Evolutionary conservation across 345 rosid genomes (phyloP), one percentile per base, ranked within the genome.

Genomic region (Lepidium didymum): DNA sequence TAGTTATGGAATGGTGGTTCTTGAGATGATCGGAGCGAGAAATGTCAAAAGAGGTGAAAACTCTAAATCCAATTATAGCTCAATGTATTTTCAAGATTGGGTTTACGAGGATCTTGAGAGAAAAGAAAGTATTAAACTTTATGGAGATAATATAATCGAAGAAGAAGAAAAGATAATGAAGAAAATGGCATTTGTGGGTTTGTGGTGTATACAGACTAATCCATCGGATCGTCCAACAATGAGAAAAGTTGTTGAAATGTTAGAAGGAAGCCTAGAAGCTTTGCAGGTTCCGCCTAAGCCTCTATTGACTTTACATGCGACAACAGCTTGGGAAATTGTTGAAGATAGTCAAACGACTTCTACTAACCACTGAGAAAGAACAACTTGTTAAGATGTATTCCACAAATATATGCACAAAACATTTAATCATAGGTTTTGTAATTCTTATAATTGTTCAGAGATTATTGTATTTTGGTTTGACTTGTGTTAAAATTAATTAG

Each of bases 221-320:
- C 81, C 81, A 42, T 18, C 8, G 5, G 67, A 75, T 9, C 69
- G 74, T 16, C 80, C 76, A 41, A 23, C 78, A 10, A 75, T 75
- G 42, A 69, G 66, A 41, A 52, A 79, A 57, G 78, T 76, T n/a
- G 49, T 73, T 8, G 77, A 70, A n/a, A 75, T 78, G 79, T 67
- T 81, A 47, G 77, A 76, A n/a, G 82, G 75, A 38, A 65, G 65
- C 15, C 12, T 19, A 31, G 72, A 74, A 25, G 67, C 73, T 14
- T 23, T 80, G 7, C 16, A 43, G 41, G 68, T 75, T 23, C 81
- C 83, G 51, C 83, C 77, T n/a, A 51, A 57, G 72, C 81, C 83
- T 67, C 68, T 62, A 27, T 37, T 61, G 15, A 29, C 18, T 49
- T 56, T 56, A 33, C 51, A 49, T 5, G 10, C 36, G 5, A 31